Evolutionary conservation across 164 flowering plant species (phyloP).

Genomic region (Vitis rotundifolia): DNA sequence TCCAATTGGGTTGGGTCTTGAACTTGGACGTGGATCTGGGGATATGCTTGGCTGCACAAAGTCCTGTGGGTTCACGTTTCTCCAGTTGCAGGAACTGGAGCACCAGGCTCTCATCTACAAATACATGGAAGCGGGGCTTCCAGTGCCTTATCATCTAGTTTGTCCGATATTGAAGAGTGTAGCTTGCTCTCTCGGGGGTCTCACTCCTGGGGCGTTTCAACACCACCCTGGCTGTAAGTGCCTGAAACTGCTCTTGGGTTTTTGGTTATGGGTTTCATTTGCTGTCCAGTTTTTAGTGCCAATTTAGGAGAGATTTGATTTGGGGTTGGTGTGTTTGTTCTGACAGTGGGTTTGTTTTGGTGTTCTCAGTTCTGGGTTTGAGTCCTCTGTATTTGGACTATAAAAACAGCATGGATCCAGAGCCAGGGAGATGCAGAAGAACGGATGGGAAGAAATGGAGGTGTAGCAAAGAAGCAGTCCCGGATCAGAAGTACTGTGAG

Average conservation of each 20-base stretch:
- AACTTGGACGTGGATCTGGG: conserved; percentile 26
- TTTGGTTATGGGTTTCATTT: neutral
- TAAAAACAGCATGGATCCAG: conserved; percentile 43
- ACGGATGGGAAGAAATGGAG: conserved; percentile 68
- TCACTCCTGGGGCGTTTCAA: conserved; percentile 11
- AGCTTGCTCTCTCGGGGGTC: conserved; percentile 22
- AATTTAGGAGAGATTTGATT: too few relatives aligned
- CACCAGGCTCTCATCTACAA: conserved; percentile 52
- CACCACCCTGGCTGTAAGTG: conserved; percentile 34
- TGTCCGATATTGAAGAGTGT: conserved; percentile 59
- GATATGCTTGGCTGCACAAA: conserved; percentile 4
- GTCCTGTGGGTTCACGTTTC: conserved; percentile 42
- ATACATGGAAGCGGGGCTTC: conserved; percentile 47
- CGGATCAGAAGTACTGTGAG: conserved; percentile 57
- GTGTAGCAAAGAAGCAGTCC: conserved; percentile 43
- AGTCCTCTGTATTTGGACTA: conserved; percentile 8
- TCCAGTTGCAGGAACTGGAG: conserved; percentile 56
- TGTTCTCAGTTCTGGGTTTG: neutral
- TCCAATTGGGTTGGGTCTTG: conserved; percentile 38
- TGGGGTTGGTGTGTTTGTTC: too few relatives aligned
- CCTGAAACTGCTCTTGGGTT: neutral
- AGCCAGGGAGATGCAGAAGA: conserved; percentile 63
- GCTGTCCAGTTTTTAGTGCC: too few relatives aligned
- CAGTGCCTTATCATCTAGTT: conserved; percentile 54
- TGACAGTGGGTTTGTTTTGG: neutral